These are phyloP conservation scores for Strobilomyces echinocephalus DNA, from an alignment of 768 basidiomycete species.

Conservation along the genomic window DNA sequence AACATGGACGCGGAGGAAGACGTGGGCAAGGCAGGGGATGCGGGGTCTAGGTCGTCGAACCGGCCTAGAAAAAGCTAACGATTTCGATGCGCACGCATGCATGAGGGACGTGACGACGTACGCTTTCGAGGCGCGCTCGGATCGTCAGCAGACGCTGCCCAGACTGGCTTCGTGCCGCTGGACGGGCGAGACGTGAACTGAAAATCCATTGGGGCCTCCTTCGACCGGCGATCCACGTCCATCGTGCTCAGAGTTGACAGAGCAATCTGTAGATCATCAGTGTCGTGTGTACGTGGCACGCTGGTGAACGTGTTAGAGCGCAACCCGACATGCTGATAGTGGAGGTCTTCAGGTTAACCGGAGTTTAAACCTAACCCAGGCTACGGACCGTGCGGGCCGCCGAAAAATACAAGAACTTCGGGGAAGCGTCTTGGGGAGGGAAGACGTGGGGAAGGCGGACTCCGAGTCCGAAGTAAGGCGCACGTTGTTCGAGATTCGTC, in stretches of 20 bases:
- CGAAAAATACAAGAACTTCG: too few species aligned
- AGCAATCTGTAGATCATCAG: background rate
- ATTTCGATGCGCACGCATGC: constrained; percentile 17
- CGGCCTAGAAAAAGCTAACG: constrained; percentile 36
- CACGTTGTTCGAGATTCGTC: too few species aligned
- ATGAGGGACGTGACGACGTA: constrained; percentile 39
- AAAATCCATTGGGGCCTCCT: constrained; percentile 86
- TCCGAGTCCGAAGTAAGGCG: too few species aligned
- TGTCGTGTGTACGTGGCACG: background rate
- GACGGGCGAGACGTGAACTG: constrained; percentile 71
- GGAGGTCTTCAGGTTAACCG: too few species aligned
- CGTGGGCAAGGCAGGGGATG: constrained; percentile 32
- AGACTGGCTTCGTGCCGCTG: constrained; percentile 49
- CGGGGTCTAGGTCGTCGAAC: constrained; percentile 39
- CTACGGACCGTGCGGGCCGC: too few species aligned
- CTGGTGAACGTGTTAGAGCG: too few species aligned
- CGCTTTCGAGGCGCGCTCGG: constrained; percentile 63
- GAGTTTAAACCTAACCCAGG: too few species aligned
- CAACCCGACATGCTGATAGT: too few species aligned
- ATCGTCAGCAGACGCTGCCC: constrained; percentile 46
- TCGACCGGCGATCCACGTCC: constrained; percentile 44
- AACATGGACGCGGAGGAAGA: constrained; percentile 47
- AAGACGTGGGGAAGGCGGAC: too few species aligned
- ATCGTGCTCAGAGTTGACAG: constrained; percentile 12
- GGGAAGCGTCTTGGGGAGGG: too few species aligned